Percentiles rank a stretch among this genome's conserved stretches.
Evolutionary conservation across 2,329 filamentous ascomycete genomes (phyloP).

Genomic region (Juglanconis sp.): DNA sequence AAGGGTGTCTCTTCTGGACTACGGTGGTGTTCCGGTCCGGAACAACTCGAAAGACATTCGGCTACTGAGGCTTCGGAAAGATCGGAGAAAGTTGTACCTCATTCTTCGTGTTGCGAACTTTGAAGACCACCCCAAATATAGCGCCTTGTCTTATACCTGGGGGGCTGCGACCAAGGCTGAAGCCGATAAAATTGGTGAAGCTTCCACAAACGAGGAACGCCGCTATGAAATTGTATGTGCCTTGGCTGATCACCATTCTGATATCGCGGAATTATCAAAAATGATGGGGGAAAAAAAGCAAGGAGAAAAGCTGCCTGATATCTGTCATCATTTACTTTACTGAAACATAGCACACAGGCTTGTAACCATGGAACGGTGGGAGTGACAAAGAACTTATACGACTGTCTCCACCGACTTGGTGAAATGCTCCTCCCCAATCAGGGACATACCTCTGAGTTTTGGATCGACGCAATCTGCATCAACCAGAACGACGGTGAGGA

Average conservation of each 20-base stretch:
- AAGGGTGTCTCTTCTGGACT: not conserved
- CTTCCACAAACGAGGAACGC: not conserved
- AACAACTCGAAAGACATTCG: not conserved
- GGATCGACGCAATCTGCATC: conserved; percentile 1
- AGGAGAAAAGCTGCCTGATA: too few relatives aligned
- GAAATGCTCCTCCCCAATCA: too few relatives aligned
- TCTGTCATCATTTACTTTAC: too few relatives aligned
- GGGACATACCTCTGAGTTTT: not conserved
- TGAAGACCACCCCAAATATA: not conserved
- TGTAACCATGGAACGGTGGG: not conserved
- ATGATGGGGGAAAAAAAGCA: too few relatives aligned
- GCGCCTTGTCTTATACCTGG: not conserved
- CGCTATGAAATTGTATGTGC: too few relatives aligned
- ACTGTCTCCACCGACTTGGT: not conserved
- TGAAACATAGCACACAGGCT: not conserved
- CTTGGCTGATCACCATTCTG: too few relatives aligned
- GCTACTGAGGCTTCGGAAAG: not conserved
- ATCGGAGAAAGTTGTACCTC: not conserved
- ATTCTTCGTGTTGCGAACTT: not conserved
- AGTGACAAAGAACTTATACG: not conserved
- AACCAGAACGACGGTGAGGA: not conserved
- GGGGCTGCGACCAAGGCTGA: not conserved
- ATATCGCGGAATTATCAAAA: too few relatives aligned
- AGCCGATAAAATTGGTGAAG: not conserved
- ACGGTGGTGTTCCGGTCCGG: not conserved